phyloP scores from a whole-genome alignment of 495 filamentous ascomycete species.

The Ramalina peruviana region DNA sequence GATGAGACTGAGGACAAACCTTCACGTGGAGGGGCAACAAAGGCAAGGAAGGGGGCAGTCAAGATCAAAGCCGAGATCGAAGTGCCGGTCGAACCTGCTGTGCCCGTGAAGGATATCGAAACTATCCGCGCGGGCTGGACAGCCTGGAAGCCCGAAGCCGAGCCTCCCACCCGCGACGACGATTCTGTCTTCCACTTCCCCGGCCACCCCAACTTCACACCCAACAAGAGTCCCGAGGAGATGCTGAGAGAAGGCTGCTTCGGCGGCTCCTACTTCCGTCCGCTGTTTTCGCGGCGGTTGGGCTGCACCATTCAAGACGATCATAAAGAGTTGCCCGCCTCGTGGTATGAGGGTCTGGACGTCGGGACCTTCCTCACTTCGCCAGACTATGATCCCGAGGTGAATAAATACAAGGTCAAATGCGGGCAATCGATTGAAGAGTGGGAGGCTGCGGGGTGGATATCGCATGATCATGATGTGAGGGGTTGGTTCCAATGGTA shows the following conservation, averaged over 20 bases:
- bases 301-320: slow-evolving; percentile 26
- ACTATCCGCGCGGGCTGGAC: slow-evolving; percentile 25
- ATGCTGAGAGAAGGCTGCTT: slow-evolving; percentile 33
- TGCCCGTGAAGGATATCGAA: slow-evolving; percentile 17
- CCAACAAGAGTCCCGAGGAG: slow-evolving; percentile 34
- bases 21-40: neutral
- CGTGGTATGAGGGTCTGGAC: slow-evolving; percentile 27
- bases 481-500: slow-evolving; percentile 41
- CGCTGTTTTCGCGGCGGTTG: slow-evolving; percentile 24
- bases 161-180: slow-evolving; percentile 24
- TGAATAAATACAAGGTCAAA: slow-evolving; percentile 33
- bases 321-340: slow-evolving; percentile 26
- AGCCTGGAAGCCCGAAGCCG: slow-evolving; percentile 23
- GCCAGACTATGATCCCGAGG: slow-evolving; percentile 24
- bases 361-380: slow-evolving; percentile 21
- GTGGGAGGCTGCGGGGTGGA: slow-evolving; percentile 37
- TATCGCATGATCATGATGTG: slow-evolving; percentile 29
- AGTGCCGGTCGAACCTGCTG: neutral
- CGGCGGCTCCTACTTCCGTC: slow-evolving; percentile 34
- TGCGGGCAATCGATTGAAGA: slow-evolving; percentile 37
- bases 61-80: slow-evolving; percentile 1
- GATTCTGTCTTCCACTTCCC: slow-evolving; percentile 27
- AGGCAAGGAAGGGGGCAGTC: neutral
- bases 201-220: slow-evolving; percentile 27
- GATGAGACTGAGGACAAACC: neutral